These are phyloP conservation scores for Macroventuria anomochaeta DNA, from an alignment of 2,329 filamentous ascomycete species.

Conservation along the genomic window DNA sequence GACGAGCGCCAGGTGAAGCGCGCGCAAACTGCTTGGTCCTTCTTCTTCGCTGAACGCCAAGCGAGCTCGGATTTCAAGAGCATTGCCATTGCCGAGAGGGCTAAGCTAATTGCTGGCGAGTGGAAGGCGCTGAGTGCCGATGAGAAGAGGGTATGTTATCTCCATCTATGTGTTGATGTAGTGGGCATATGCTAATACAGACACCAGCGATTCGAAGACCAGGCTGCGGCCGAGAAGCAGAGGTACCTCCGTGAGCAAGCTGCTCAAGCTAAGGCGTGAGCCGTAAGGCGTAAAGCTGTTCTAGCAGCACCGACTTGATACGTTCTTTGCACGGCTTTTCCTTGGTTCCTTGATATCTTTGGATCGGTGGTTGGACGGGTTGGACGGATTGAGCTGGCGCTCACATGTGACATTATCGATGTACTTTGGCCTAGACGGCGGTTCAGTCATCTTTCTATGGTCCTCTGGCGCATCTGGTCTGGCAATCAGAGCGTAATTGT, in stretches of 20 bases:
- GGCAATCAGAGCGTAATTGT: conserved; percentile 20
- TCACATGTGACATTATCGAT: conserved; percentile 7
- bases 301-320: neutral
- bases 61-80: conserved; percentile 59
- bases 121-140: conserved; percentile 55
- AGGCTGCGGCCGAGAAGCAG: conserved; percentile 31
- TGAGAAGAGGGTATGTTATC: conserved; percentile 57
- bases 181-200: conserved; percentile 28
- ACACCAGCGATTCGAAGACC: conserved; percentile 41
- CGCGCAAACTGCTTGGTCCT: conserved; percentile 47
- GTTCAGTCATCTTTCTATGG: conserved; percentile 1
- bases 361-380: neutral
- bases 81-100: conserved; percentile 50
- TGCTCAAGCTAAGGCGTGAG: neutral
- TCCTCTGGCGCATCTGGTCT: conserved; percentile 20
- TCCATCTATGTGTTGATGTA: neutral
- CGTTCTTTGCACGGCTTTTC: conserved; percentile 2
- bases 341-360: neutral
- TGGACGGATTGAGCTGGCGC: too few relatives aligned
- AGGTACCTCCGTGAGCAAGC: conserved; percentile 26
- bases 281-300: neutral
- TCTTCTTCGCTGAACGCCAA: conserved; percentile 56
- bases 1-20: conserved; percentile 63
- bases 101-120: conserved; percentile 53
- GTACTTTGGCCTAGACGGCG: conserved; percentile 10